Percentiles rank a stretch among this genome's conserved stretches.
These are phyloP conservation scores for Candida stauntonica DNA, from an alignment of 805 yeast species.

Conservation along the genomic window DNA sequence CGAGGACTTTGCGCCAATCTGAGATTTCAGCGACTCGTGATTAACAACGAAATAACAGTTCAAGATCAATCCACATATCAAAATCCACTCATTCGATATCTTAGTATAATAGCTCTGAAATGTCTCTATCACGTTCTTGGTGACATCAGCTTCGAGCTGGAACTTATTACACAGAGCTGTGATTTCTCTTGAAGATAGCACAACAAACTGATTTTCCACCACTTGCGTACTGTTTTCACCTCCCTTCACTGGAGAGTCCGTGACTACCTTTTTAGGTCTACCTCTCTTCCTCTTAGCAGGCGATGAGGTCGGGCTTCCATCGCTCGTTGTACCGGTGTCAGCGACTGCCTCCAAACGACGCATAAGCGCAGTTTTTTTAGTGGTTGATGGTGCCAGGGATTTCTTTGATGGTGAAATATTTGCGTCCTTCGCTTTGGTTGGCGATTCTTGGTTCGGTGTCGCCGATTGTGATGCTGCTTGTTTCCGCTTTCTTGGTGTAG, in stretches of 20 bases:
- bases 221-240: neutral
- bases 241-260: neutral
- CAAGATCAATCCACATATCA: constrained; percentile 62
- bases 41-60: constrained; percentile 55
- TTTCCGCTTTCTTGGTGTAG: constrained; percentile 19
- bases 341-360: constrained; percentile 3
- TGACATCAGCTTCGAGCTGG: constrained; percentile 51
- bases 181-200: constrained; percentile 38
- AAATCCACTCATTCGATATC: constrained; percentile 61
- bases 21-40: constrained; percentile 38
- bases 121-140: constrained; percentile 46
- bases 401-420: neutral
- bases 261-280: constrained; percentile 16
- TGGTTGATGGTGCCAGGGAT: neutral
- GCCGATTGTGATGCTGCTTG: neutral
- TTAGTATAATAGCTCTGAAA: constrained; percentile 47
- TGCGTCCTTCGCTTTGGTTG: neutral
- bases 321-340: neutral
- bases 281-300: constrained; percentile 19
- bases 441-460: constrained; percentile 3
- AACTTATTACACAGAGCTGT: constrained; percentile 57
- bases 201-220: constrained; percentile 28
- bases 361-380: constrained; percentile 1
- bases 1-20: constrained; percentile 45
- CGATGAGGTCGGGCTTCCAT: constrained; percentile 4